Percentiles rank a stretch among this genome's conserved stretches.
Conservation (phyloP, 345 rosid genomes). For the Lenwebbia sp. region DNA sequence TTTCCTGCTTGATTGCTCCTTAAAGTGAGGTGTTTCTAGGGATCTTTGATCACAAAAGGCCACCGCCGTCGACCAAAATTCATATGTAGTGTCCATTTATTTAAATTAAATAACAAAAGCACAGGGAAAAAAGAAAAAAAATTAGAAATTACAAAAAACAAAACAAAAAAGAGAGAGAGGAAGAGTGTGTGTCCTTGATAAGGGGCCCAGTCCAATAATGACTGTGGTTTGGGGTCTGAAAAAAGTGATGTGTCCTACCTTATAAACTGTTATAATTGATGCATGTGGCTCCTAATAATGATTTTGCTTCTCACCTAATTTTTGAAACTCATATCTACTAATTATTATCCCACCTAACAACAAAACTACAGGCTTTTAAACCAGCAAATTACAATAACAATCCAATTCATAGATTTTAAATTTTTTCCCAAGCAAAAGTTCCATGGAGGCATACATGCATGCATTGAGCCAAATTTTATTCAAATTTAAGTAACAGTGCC, state of each 20-base stretch:
- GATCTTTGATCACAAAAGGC: neutral
- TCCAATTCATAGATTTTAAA: neutral
- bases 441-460: neutral
- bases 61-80: neutral
- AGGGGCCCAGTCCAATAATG: neutral
- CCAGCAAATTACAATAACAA: neutral
- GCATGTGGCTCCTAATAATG: neutral
- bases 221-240: neutral
- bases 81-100: neutral
- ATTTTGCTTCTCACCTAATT: neutral
- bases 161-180: neutral
- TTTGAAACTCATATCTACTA: neutral
- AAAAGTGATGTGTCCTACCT: neutral
- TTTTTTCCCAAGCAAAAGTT: neutral
- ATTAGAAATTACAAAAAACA: too few relatives aligned
- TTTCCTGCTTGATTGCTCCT: neutral
- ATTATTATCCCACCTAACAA: neutral
- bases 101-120: neutral
- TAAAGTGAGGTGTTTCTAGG: neutral
- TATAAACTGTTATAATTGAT: neutral
- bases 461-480: neutral
- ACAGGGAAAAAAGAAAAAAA: rapidly evolving
- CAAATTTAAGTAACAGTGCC: neutral
- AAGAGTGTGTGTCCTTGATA: neutral
- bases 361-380: neutral